A percentile compares a stretch with the other conserved stretches of the same genome.
phyloP scores from a whole-genome alignment of 345 rosid species.

The Gossypium ekmanianum region DNA sequence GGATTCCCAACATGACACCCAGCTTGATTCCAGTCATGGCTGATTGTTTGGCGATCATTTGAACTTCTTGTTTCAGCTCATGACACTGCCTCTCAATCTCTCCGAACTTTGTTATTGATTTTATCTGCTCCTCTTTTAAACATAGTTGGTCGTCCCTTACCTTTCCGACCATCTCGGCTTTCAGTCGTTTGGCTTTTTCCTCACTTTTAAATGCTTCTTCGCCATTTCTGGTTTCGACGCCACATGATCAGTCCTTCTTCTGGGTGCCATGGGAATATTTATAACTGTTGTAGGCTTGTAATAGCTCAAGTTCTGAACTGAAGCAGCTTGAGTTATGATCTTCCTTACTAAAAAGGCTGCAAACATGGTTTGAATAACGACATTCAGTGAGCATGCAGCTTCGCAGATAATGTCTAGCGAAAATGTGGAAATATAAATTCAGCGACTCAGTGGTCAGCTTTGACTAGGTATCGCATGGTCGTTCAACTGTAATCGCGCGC shows the following conservation, averaged over 20 bases:
- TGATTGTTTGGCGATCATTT: not conserved
- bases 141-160: not conserved
- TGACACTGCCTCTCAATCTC: not conserved
- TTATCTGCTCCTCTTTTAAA: not conserved
- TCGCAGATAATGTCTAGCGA: no score
- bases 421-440: no score
- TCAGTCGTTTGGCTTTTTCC: not conserved
- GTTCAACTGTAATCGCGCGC: no score
- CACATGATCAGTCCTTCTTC: not conserved
- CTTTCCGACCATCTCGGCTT: not conserved
- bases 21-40: not conserved
- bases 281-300: not conserved
- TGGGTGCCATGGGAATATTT: not conserved
- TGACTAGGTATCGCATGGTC: no score
- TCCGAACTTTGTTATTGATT: not conserved
- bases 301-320: not conserved
- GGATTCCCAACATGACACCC: not conserved
- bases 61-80: not conserved
- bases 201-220: not conserved
- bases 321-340: not conserved
- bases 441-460: no score
- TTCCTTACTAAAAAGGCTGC: not conserved
- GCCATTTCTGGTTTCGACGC: not conserved
- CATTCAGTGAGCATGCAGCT: not conserved
- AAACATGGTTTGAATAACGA: not conserved